phyloP scores from a whole-genome alignment of 208 protist species.

The Tritrichomonas musculus region DNA sequence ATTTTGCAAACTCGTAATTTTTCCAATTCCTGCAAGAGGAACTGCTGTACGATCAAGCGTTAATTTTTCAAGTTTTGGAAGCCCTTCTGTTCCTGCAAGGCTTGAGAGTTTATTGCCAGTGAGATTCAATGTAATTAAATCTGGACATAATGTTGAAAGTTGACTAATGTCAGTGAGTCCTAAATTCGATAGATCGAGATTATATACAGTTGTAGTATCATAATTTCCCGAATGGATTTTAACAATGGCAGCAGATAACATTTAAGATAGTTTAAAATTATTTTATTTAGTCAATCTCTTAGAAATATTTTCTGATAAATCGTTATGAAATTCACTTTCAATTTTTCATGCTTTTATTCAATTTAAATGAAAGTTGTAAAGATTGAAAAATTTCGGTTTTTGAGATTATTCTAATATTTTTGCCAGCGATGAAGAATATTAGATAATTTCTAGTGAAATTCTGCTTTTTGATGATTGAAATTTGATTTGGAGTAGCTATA shows the following conservation, averaged over 20 bases:
- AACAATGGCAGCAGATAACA: constrained; percentile 5
- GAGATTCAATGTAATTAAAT: neutral
- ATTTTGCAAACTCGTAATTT: neutral
- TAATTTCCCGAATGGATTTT: constrained; percentile 26
- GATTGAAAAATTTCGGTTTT: no score
- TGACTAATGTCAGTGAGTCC: neutral
- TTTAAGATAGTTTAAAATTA: no score
- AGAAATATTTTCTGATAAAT: no score
- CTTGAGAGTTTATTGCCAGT: neutral
- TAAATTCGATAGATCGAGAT: neutral
- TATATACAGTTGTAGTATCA: constrained; percentile 25
- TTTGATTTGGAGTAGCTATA: no score
- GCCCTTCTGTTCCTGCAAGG: neutral
- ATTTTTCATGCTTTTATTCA: no score
- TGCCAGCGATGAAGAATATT: no score
- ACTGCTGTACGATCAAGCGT: neutral
- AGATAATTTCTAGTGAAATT: no score
- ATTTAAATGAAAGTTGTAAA: no score
- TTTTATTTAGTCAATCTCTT: no score
- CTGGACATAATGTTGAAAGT: neutral
- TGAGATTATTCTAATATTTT: no score
- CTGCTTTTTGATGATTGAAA: no score
- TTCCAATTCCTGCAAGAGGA: constrained; percentile 18
- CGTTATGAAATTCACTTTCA: no score
- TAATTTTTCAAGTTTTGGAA: constrained; percentile 21